Evolutionary conservation across 768 basidiomycete species (phyloP), one percentile per base, ranked within the genome.

Genomic region (Chlorophyllum brunneum): DNA sequence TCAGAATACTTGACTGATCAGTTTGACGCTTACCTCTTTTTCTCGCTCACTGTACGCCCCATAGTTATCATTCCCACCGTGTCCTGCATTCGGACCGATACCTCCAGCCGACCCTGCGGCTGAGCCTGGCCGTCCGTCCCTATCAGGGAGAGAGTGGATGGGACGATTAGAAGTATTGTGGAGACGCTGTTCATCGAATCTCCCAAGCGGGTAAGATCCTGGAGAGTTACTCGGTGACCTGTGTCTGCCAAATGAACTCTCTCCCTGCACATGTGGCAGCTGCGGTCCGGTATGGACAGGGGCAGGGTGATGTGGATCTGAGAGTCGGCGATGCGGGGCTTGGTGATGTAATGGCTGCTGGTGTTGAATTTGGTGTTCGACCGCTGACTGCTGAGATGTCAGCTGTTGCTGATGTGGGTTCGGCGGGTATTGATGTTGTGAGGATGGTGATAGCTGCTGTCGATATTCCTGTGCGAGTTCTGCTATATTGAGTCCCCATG

Each of bases 401-500:
- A 45, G 54, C 22, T 46, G 60, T 34, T 62, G 61, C 15, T 54
- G 54, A 40, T 61, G 63, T n/a, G 54, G 37, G 42, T 56, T 59
- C 23, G 59, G 49, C 33, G 61, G 60, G 46, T 62, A 59, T 24
- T 58, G 65, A 57, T 69, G 68, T 51, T 68, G 64, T 29, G 64
- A 61, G 44, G 66, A 62, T 20, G 72, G 71, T 13, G 73, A 72
- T 31, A 71, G 65, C 40, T 65, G 68, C 38, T 67, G 60, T 18
- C 66, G 67, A 65, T 69, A 70, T 48, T 73, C 69, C 46, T 68
- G 69, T 31, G 67, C 74, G 50, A 71, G 69, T 51, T 83, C 82
- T 23, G 71, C 69, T 23, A 83, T 74, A 51, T 75, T 74, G 49
- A 82, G 78, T 18, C 87, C 87, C 78, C 80, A 86, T 16, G 78